phyloP scores from a whole-genome alignment of 2,329 filamentous ascomycete genomes.

The Orbilia oligospora region DNA sequence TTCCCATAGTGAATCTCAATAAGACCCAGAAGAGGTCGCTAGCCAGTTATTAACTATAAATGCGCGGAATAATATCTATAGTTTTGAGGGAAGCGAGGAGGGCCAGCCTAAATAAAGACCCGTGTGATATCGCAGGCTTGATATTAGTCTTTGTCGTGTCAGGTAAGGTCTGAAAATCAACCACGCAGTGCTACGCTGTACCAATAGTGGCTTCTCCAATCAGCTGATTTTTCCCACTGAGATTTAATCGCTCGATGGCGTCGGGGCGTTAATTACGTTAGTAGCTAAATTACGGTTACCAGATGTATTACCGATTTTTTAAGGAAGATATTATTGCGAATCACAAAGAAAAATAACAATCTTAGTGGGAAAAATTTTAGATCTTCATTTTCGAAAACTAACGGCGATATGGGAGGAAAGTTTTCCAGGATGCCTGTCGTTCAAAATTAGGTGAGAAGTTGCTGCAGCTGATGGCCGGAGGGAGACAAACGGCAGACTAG shows the following conservation, averaged over 20 bases:
- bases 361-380: background rate
- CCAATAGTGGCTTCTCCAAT: constrained; percentile 5
- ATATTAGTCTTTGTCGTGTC: constrained; percentile 23
- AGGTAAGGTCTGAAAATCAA: constrained; percentile 6
- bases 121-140: constrained; percentile 28
- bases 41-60: constrained; percentile 16
- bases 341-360: background rate
- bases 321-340: constrained; percentile 9
- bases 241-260: constrained; percentile 29
- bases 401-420: constrained; percentile 25
- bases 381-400: constrained; percentile 30
- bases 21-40: background rate
- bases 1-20: background rate
- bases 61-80: constrained; percentile 39
- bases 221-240: constrained; percentile 12
- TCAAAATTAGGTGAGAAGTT: background rate
- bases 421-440: constrained; percentile 1
- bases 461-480: background rate
- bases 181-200: background rate
- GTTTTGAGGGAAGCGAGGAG: constrained; percentile 29
- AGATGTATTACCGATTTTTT: constrained; percentile 17
- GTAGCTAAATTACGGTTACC: constrained; percentile 8
- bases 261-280: constrained; percentile 14
- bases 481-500: background rate
- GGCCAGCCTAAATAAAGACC: constrained; percentile 50